phyloP scores from a whole-genome alignment of 1,284 basidiomycete species.

The Cutaneotrichosporon curvatum region DNA sequence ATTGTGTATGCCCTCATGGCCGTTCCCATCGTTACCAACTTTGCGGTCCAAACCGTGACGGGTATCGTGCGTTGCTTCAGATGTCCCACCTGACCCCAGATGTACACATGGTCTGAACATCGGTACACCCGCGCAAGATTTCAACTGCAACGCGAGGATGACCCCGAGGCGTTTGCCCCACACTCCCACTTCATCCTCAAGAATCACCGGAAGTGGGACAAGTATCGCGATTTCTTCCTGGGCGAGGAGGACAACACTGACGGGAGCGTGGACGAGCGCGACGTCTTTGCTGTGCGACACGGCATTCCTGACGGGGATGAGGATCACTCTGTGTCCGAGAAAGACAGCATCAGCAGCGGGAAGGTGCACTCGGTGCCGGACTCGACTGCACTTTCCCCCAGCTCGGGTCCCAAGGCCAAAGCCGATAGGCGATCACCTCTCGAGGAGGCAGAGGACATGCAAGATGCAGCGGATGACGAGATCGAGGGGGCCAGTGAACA shows the following conservation, averaged over 20 bases:
- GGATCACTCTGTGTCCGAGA: background rate
- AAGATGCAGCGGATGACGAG: no score
- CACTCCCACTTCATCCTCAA: conserved; percentile 38
- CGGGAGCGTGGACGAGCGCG: background rate
- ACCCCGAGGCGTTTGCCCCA: conserved; percentile 35
- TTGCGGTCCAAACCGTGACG: conserved; percentile 48
- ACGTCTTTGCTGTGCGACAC: no score
- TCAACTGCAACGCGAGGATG: conserved; percentile 12
- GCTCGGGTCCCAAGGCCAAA: no score
- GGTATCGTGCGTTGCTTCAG: conserved; percentile 32
- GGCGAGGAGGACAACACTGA: no score
- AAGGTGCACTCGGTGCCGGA: no score
- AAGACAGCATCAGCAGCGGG: no score
- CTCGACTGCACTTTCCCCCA: no score
- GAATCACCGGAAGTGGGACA: conserved; percentile 29
- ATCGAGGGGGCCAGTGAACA: no score
- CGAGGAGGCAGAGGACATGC: no score
- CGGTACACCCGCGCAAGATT: conserved; percentile 8
- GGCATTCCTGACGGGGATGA: background rate
- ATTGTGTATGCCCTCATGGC: conserved; percentile 47
- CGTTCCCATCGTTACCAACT: conserved; percentile 48
- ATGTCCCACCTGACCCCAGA: conserved; percentile 1
- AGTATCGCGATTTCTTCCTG: conserved; percentile 14
- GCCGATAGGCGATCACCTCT: no score
- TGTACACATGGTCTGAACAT: conserved; percentile 18